Evolutionary conservation across 1,139 yeast species (phyloP).

Genomic region (Debaryomycetaceae sp.): DNA sequence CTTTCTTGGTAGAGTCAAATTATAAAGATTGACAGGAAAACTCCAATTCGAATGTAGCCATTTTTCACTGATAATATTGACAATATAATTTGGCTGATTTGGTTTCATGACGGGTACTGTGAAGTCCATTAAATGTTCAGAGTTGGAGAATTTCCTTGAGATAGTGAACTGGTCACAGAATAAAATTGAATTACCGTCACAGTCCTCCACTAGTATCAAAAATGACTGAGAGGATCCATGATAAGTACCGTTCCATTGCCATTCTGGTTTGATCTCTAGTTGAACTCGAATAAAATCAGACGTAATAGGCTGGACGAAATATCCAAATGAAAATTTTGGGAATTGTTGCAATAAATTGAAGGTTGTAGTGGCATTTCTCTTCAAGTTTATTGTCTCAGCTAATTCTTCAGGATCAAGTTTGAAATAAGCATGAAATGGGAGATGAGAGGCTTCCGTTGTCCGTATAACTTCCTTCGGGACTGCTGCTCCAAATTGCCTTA

Average conservation of each 20-base stretch:
- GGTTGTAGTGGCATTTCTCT: conserved; percentile 60
- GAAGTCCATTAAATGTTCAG: conserved; percentile 61
- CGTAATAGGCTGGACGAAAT: conserved; percentile 74
- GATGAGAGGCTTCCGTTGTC: conserved; percentile 73
- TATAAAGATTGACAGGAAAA: conserved; percentile 56
- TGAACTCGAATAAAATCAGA: conserved; percentile 62
- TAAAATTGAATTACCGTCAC: conserved; percentile 75
- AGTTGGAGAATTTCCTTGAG: conserved; percentile 42
- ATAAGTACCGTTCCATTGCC: conserved; percentile 66
- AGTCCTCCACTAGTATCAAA: conserved; percentile 71
- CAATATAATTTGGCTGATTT: conserved; percentile 72
- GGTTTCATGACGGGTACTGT: conserved; percentile 59
- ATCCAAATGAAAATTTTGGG: conserved; percentile 60
- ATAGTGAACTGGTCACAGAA: conserved; percentile 55
- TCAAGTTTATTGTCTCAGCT: conserved; percentile 77
- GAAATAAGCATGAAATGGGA: conserved; percentile 82
- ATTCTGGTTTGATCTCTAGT: conserved; percentile 63
- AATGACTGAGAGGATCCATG: conserved; percentile 71
- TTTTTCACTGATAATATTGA: conserved; percentile 69
- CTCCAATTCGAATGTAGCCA: conserved; percentile 80
- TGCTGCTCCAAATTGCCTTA: conserved; percentile 67
- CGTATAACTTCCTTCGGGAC: conserved; percentile 69
- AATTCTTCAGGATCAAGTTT: conserved; percentile 69
- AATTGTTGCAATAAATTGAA: conserved; percentile 64
- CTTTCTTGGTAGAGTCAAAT: conserved; percentile 61